Evolutionary conservation across 208 protist species (phyloP), one percentile per base, ranked within the genome.

Genomic region (Endotrypanum monterogeii): DNA sequence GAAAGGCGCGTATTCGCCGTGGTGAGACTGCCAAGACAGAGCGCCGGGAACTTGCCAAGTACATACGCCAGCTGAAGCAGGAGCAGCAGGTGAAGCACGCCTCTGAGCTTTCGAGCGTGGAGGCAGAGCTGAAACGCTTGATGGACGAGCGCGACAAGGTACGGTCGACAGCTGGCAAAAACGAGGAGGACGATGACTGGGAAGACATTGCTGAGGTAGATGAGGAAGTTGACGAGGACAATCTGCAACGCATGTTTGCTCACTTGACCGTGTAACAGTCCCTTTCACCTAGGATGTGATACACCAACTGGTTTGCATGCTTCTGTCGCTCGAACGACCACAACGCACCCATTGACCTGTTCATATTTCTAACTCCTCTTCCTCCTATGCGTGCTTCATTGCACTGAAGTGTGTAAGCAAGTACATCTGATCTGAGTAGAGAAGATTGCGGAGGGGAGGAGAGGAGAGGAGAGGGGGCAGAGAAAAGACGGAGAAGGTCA

Each of bases 1-100:
- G 89, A 25, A 84, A 88, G 25, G 71, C 81, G n/a, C 84, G 85
- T 37, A 91, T 89, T 37, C 86, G 84, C 32, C 83, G 84, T 39
- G 91, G 91, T 51, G 88, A 90, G 57, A 88, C 89, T 62, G 91
- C 88, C 28, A 94, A 94, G 72, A 82, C 71, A 58, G 93, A 97
- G 80, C 88, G 91, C 8, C 93, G 93, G 12, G 93, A 97, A 73
- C 83, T 97, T 23, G 86, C 88, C 46, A 95, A 95, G 81, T 97
- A 97, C 79, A 94, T 97, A 58, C 84, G 89, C 0, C 85, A 91
- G 78, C 84, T 97, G 44, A 85, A 90, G 81, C 76, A 86, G 74
- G 90, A 97, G 73, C 89, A 93, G 76, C 77, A 83, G 75, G 69
- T 79, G 72, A 94, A 94, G 79, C 93, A 97, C 66, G 67, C 76